A percentile compares a stretch with the other conserved stretches of the same genome.
These are phyloP conservation scores for Mycena vulgaris DNA, from an alignment of 768 basidiomycete species.

Conservation along the genomic window DNA sequence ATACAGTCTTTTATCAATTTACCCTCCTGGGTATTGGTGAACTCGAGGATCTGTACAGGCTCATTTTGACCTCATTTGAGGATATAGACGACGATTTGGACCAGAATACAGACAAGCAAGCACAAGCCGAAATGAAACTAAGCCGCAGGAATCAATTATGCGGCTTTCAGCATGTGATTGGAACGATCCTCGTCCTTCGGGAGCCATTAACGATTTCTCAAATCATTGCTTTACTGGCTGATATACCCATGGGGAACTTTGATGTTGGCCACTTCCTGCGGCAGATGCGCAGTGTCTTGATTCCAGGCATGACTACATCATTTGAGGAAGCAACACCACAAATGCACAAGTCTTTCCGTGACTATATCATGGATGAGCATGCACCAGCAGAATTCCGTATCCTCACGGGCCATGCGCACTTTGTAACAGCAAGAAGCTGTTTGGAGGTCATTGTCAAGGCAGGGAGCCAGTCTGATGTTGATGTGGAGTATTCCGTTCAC, in stretches of 20 bases:
- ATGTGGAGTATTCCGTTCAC: slow-evolving; percentile 1
- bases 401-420: slow-evolving; percentile 13
- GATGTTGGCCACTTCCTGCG: not conserved
- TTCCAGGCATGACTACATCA: slow-evolving; percentile 10
- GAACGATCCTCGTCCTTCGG: slow-evolving; percentile 6
- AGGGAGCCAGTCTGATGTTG: slow-evolving; percentile 6
- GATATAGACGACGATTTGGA: not conserved
- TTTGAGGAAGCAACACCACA: slow-evolving; percentile 27
- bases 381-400: slow-evolving; percentile 16
- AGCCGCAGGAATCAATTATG: not conserved
- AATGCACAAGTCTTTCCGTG: slow-evolving; percentile 21
- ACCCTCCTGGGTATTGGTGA: slow-evolving; percentile 8
- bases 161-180: slow-evolving; percentile 18
- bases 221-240: slow-evolving; percentile 16
- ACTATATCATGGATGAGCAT: slow-evolving; percentile 1
- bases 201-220: slow-evolving; percentile 7
- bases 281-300: slow-evolving; percentile 18
- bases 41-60: slow-evolving; percentile 10
- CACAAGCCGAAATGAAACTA: too few relatives aligned
- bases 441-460: slow-evolving; percentile 16
- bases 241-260: not conserved
- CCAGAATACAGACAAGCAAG: not conserved
- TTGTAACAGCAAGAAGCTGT: slow-evolving; percentile 17
- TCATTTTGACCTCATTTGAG: slow-evolving; percentile 24
- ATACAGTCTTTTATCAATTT: not conserved